phyloP scores from a whole-genome alignment of 306 rosid species.

The Adenanthera pavonina region DNA sequence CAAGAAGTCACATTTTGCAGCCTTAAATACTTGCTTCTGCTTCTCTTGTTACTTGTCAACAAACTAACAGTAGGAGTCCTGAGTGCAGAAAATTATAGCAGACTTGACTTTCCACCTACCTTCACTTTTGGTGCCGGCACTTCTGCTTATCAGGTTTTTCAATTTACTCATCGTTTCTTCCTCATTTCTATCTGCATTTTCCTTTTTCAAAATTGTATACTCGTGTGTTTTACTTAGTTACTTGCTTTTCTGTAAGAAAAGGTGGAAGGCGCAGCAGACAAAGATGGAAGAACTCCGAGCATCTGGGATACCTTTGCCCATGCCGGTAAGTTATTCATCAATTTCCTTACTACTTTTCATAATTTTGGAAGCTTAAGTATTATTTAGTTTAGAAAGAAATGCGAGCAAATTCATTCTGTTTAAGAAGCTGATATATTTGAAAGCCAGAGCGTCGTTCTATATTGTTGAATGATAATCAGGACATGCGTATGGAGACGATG shows the following conservation, averaged over 20 bases:
- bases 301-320: constrained; percentile 70
- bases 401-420: background rate
- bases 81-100: constrained; percentile 37
- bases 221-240: background rate
- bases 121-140: constrained; percentile 78
- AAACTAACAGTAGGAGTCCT: constrained; percentile 11
- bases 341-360: background rate
- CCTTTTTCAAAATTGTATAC: too few species aligned
- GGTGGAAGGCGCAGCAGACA: constrained; percentile 79
- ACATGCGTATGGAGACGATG: constrained; percentile 48
- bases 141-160: constrained; percentile 72
- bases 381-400: background rate
- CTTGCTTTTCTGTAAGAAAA: constrained; percentile 15
- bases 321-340: constrained; percentile 41
- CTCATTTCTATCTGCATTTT: background rate
- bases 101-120: constrained; percentile 63
- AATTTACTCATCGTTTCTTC: background rate
- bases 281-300: constrained; percentile 82
- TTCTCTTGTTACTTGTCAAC: constrained; percentile 7
- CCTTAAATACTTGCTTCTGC: background rate
- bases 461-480: constrained; percentile 39
- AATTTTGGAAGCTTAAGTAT: constrained; percentile 15
- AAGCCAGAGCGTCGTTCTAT: background rate
- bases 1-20: background rate
- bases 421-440: background rate